A percentile compares a stretch with the other conserved stretches of the same genome.
These are phyloP conservation scores for Auxenochlorella protothecoides DNA, from an alignment of 139 green algal species.

Conservation along the genomic window DNA sequence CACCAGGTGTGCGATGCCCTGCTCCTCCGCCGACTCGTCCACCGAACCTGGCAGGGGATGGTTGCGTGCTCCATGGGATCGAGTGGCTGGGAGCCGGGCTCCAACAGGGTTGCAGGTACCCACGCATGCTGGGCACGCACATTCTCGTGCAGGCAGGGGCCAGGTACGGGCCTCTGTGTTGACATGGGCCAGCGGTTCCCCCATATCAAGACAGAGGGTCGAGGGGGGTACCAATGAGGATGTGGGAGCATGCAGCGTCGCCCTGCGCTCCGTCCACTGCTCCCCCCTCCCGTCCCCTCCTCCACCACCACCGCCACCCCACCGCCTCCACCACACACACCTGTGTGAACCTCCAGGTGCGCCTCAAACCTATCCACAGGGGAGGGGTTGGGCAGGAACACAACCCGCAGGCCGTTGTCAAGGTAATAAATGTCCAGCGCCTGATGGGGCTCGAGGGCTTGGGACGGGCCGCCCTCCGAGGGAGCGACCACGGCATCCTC, in stretches of 20 bases:
- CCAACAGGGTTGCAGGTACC: no score
- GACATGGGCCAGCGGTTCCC: no score
- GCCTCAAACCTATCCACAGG: constrained; percentile 87
- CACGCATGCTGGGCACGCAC: no score
- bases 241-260: no score
- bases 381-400: constrained; percentile 88
- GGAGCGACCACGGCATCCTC: constrained; percentile 15
- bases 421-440: constrained; percentile 55
- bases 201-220: no score
- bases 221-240: no score
- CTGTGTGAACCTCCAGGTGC: constrained; percentile 83
- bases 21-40: constrained; percentile 63
- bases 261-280: no score
- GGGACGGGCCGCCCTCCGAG: neutral
- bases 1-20: constrained; percentile 95
- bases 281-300: no score
- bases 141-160: no score
- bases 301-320: neutral
- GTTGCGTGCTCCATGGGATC: neutral
- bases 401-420: constrained; percentile 82
- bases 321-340: constrained; percentile 1
- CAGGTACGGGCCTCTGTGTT: no score
- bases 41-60: constrained; percentile 20
- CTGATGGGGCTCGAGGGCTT: constrained; percentile 36
- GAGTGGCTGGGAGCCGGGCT: neutral